Evolutionary conservation across 1,284 basidiomycete species (phyloP), one percentile per base, ranked within the genome.

Genomic region (Ceraceosorus bombacis): DNA sequence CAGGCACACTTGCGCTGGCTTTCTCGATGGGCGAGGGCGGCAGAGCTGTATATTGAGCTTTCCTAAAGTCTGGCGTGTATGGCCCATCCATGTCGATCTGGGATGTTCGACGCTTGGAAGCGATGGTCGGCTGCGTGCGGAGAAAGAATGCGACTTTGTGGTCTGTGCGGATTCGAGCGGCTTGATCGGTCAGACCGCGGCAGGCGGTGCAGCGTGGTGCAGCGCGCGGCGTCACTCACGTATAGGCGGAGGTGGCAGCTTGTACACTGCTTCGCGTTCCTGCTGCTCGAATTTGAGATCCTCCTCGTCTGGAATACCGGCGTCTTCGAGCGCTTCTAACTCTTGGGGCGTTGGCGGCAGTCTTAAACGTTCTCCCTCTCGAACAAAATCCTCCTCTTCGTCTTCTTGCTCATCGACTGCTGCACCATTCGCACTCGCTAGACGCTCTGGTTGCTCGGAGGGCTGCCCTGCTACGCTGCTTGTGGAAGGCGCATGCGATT

Each of bases 291-390:
- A 38, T 6, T 52, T 64, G 43, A 73, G 46, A 57, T 77, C 75
- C 49, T 70, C 67, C 36, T 77, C 75, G 37, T 77, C 75, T 38
- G 71, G 70, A 48, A 76, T 70, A 6, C 74, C 74, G 0, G 71
- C 71, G 6, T 61, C 58, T 40, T 77, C 74, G 60, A 77, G 62
- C 17, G 71, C 70, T 40, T 73, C 72, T 39, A 77, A 57, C 62
- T 77, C 71, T 50, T 70, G 67, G 2, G 74, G 74, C 10, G 74
- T 77, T 0, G 74, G 74, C 3, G 74, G 73, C 3, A 77, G 56
- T 10, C 69, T 69, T 12, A 77, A 57, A 8, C 61, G 51, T 51
- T 77, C 75, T 6, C 75, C 74, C 12, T 77, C 75, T 41, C 70
- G 48, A 0, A 76, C 54, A 7, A 75, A 50, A 6, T 68, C 66